Evolutionary conservation across 371 early-diverging fungal genomes (phyloP).

Genomic region (Umbelopsis sp.): DNA sequence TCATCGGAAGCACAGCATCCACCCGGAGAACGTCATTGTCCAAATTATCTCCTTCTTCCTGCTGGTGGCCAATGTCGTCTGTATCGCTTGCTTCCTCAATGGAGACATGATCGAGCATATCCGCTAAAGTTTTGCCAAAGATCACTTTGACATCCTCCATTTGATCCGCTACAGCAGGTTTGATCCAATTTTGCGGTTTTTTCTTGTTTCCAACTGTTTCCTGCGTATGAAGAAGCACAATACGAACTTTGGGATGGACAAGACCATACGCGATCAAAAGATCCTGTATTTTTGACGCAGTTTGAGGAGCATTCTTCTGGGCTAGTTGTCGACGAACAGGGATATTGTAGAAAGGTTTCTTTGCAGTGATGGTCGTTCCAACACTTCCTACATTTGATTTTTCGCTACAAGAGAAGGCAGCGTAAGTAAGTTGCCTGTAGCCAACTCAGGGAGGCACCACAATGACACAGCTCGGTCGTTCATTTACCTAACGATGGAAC

Average conservation of each 20-base stretch:
- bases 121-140: slow-evolving; percentile 28
- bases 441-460: background rate
- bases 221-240: slow-evolving; percentile 29
- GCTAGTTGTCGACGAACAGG: slow-evolving; percentile 53
- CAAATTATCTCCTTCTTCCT: slow-evolving; percentile 21
- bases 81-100: background rate
- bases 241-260: slow-evolving; percentile 36
- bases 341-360: slow-evolving; percentile 41
- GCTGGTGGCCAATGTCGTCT: background rate
- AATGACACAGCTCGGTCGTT: background rate
- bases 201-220: slow-evolving; percentile 24
- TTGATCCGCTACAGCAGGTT: slow-evolving; percentile 27
- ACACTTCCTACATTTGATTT: slow-evolving; percentile 20
- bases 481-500: slow-evolving; percentile 34
- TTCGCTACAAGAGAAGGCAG: slow-evolving; percentile 17
- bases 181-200: slow-evolving; percentile 30
- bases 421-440: background rate
- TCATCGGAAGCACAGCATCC: slow-evolving; percentile 35
- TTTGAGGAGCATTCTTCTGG: slow-evolving; percentile 25
- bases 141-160: slow-evolving; percentile 25
- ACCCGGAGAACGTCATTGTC: slow-evolving; percentile 17
- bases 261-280: slow-evolving; percentile 35
- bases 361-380: slow-evolving; percentile 43
- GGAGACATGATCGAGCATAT: slow-evolving; percentile 25
- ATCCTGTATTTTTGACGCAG: slow-evolving; percentile 33